Conservation (phyloP, 257 asterid genomes). For the Solanum corneliomulleri region DNA sequence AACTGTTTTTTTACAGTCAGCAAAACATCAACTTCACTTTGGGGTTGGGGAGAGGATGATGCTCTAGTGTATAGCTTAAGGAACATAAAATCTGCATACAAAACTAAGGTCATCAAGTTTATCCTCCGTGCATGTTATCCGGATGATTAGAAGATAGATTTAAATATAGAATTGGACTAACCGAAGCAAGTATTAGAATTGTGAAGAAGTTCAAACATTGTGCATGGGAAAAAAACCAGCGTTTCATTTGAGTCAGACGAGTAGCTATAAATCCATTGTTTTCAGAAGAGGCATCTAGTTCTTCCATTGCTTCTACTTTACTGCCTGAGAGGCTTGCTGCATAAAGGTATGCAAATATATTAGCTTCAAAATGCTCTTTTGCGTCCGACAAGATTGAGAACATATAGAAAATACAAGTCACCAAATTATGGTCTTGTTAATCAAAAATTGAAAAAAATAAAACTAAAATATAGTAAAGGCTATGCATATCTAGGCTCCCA, state of each 20-base stretch:
- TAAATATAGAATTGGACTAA: slow-evolving; percentile 17
- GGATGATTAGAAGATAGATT: not conserved
- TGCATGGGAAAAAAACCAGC: slow-evolving; percentile 67
- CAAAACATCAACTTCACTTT: not conserved
- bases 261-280: slow-evolving; percentile 32
- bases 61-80: not conserved
- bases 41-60: not conserved
- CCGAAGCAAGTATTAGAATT: slow-evolving; percentile 75
- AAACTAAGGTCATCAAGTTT: not conserved
- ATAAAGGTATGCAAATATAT: not conserved
- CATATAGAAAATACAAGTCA: not conserved
- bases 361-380: not conserved
- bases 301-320: slow-evolving; percentile 45
- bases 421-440: not conserved
- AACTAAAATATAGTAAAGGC: not conserved
- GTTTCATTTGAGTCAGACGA: slow-evolving; percentile 31
- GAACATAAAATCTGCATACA: not conserved
- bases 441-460: not conserved
- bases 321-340: slow-evolving; percentile 64
- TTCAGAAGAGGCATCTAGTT: slow-evolving; percentile 38
- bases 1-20: not conserved
- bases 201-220: slow-evolving; percentile 66
- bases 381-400: not conserved
- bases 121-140: not conserved
- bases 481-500: not conserved